Conservation (phyloP, 441 rosid genomes). For the Flueggea neowawraea region DNA sequence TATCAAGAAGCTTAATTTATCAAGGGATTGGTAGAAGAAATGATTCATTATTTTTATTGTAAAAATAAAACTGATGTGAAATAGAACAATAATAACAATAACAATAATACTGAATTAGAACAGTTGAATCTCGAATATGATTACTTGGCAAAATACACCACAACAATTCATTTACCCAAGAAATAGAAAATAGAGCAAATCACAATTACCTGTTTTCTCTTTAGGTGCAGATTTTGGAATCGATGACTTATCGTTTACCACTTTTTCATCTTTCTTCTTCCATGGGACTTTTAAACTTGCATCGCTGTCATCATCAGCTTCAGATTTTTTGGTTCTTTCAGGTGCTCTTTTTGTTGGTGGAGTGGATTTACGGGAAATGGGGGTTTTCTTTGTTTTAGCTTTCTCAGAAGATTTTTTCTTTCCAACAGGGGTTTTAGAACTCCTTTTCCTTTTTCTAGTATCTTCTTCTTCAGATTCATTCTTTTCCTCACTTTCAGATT, state of each 20-base stretch:
- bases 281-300: conserved; percentile 60
- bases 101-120: too few species aligned
- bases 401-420: conserved; percentile 56
- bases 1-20: too few species aligned
- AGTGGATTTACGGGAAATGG: conserved; percentile 31
- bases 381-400: conserved; percentile 50
- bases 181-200: background rate
- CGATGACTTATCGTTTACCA: conserved; percentile 44
- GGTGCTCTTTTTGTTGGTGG: conserved; percentile 42
- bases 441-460: conserved; percentile 41
- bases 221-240: conserved; percentile 49
- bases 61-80: too few species aligned
- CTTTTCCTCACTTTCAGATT: conserved; percentile 70
- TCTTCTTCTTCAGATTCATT: conserved; percentile 77
- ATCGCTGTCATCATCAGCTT: conserved; percentile 59
- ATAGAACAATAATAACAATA: too few species aligned
- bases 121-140: background rate
- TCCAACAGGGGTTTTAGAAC: conserved; percentile 29
- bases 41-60: too few species aligned
- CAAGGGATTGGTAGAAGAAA: too few species aligned
- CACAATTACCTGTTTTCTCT: conserved; percentile 55
- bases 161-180: background rate
- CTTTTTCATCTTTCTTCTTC: conserved; percentile 55
- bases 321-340: conserved; percentile 41
- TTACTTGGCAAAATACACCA: background rate